Conservation (phyloP, 805 yeast genomes). For the Lachancea sp. region DNA sequence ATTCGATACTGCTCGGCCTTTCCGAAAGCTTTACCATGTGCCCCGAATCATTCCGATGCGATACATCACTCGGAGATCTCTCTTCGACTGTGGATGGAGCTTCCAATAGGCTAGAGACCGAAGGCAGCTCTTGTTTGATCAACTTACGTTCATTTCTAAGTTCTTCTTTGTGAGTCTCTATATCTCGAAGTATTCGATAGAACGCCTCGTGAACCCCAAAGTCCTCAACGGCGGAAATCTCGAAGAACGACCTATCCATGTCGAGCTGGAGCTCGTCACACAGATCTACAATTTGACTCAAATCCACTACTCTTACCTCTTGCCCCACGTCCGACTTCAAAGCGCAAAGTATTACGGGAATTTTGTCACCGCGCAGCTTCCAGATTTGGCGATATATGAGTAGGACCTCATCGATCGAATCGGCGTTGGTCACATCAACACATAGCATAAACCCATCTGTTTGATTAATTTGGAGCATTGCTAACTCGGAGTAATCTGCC, state of each 20-base stretch:
- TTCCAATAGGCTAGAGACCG: no score
- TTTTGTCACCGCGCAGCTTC: constrained; percentile 17
- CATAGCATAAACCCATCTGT: constrained; percentile 29
- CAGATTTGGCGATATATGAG: constrained; percentile 19
- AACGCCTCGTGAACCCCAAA: constrained; percentile 16
- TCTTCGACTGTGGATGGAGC: no score
- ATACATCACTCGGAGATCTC: no score
- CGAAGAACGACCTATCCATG: constrained; percentile 15
- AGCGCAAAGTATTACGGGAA: constrained; percentile 21
- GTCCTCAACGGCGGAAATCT: constrained; percentile 22
- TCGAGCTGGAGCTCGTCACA: constrained; percentile 17
- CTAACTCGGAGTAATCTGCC: constrained; percentile 21
- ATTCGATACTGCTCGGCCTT: no score
- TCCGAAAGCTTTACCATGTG: no score
- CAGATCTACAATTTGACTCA: constrained; percentile 13
- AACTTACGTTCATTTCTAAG: background rate
- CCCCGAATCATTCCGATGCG: no score
- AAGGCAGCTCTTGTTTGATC: background rate
- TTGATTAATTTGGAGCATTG: constrained; percentile 23
- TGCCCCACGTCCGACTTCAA: constrained; percentile 18
- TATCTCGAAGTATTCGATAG: constrained; percentile 11
- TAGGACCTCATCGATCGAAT: constrained; percentile 19
- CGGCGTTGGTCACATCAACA: constrained; percentile 20
- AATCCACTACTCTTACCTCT: constrained; percentile 11
- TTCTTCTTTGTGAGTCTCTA: constrained; percentile 13